Conservation (phyloP, 1,284 basidiomycete species). For the Porodaedalea pini region DNA sequence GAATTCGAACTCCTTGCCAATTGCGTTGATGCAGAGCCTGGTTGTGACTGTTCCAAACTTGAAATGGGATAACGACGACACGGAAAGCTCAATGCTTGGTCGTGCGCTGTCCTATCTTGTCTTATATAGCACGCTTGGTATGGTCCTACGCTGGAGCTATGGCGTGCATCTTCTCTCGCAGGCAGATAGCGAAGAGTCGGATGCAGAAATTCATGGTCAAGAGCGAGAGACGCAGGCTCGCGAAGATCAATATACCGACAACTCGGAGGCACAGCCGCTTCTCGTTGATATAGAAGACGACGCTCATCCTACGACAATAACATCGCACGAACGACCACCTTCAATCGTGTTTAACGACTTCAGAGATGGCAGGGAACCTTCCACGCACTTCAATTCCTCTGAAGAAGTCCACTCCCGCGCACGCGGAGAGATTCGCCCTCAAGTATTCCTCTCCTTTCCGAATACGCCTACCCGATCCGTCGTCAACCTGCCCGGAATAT, state of each 20-base stretch:
- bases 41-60: constrained; percentile 82
- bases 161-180: constrained; percentile 76
- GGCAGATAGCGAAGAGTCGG: constrained; percentile 55
- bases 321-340: neutral
- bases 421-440: neutral
- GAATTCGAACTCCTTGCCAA: constrained; percentile 92
- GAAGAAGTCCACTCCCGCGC: neutral
- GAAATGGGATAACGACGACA: constrained; percentile 82
- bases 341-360: constrained; percentile 5
- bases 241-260: constrained; percentile 16
- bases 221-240: constrained; percentile 22
- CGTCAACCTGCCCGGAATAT: neutral
- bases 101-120: constrained; percentile 91
- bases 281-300: constrained; percentile 8
- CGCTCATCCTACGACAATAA: neutral
- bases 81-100: constrained; percentile 84
- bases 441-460: constrained; percentile 14
- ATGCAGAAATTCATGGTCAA: constrained; percentile 24
- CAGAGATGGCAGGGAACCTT: neutral
- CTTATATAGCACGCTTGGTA: constrained; percentile 89
- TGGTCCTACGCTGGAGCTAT: constrained; percentile 91
- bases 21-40: constrained; percentile 88
- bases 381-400: neutral
- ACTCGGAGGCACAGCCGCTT: constrained; percentile 9
- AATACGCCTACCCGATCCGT: constrained; percentile 16